Evolutionary conservation across 2,329 filamentous ascomycete species (phyloP).

Genomic region (Verticillium nubilum): DNA sequence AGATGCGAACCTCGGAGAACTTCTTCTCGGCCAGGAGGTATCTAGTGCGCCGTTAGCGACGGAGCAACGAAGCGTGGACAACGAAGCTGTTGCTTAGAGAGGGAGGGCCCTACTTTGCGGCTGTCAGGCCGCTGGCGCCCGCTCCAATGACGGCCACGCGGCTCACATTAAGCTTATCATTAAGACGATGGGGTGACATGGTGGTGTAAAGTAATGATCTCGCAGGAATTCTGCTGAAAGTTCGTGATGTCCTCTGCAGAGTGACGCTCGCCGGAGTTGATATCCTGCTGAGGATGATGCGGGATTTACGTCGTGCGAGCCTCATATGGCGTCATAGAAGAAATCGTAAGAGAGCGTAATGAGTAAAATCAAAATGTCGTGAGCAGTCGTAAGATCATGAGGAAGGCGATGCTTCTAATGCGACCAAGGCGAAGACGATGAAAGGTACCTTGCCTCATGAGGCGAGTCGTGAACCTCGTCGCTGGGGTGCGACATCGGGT

Average conservation of each 20-base stretch:
- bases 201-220: not conserved
- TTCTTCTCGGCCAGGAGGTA: constrained; percentile 58
- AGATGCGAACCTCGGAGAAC: constrained; percentile 61
- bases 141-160: constrained; percentile 67
- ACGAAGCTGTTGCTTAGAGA: no score
- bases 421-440: not conserved
- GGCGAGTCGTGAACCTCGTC: not conserved
- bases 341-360: not conserved
- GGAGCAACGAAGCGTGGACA: not conserved
- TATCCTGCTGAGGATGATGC: not conserved
- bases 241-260: not conserved
- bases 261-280: not conserved
- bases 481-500: not conserved
- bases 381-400: not conserved
- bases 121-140: constrained; percentile 62
- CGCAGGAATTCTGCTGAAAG: not conserved
- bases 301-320: not conserved
- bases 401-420: not conserved
- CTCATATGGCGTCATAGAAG: not conserved
- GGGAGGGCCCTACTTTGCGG: constrained; percentile 32
- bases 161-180: constrained; percentile 24
- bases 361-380: not conserved
- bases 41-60: constrained; percentile 34
- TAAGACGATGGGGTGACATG: constrained; percentile 14
- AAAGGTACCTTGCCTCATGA: no score